Percentiles rank a stretch among this genome's conserved stretches.
Conservation (phyloP, 2,329 filamentous ascomycete genomes). For the Mycosphaerella arachidis region DNA sequence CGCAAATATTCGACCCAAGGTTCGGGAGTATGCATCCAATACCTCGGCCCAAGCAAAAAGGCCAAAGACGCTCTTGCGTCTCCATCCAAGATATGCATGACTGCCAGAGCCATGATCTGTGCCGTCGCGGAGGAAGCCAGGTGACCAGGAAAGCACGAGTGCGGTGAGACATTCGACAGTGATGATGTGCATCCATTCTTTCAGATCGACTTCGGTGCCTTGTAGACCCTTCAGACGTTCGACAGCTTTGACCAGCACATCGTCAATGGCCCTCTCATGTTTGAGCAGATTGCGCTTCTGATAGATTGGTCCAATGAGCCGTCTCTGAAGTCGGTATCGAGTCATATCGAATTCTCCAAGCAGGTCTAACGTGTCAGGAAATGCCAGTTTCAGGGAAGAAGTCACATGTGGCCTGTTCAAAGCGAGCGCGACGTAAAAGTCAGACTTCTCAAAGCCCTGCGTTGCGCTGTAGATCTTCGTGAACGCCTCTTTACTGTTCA, state of each 20-base stretch:
- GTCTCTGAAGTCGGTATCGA: constrained; percentile 15
- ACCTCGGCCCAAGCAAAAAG: constrained; percentile 16
- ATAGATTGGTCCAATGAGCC: constrained; percentile 16
- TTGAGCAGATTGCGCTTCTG: constrained; percentile 12
- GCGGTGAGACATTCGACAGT: constrained; percentile 16
- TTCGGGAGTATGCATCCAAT: constrained; percentile 14
- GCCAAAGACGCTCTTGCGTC: constrained; percentile 17
- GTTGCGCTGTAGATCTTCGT: constrained; percentile 15
- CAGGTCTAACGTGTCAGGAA: constrained; percentile 15
- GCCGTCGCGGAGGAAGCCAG: constrained; percentile 12
- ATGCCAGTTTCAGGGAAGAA: background rate
- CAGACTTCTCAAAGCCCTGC: constrained; percentile 15
- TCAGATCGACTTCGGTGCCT: constrained; percentile 13
- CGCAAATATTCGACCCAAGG: constrained; percentile 11
- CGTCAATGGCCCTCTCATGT: constrained; percentile 12
- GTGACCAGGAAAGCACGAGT: constrained; percentile 15
- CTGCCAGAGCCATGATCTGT: constrained; percentile 13
- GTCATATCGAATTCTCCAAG: constrained; percentile 16
- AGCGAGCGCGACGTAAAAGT: constrained; percentile 14
- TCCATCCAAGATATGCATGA: constrained; percentile 18
- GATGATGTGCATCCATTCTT: constrained; percentile 21
- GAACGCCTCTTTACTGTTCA: constrained; percentile 16
- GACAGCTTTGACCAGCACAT: constrained; percentile 12
- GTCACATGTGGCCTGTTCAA: constrained; percentile 15
- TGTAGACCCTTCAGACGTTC: constrained; percentile 3